These are phyloP conservation scores for Globisporangium sylvaticum DNA, from an alignment of 352 stramenopile species.

Conservation along the genomic window DNA sequence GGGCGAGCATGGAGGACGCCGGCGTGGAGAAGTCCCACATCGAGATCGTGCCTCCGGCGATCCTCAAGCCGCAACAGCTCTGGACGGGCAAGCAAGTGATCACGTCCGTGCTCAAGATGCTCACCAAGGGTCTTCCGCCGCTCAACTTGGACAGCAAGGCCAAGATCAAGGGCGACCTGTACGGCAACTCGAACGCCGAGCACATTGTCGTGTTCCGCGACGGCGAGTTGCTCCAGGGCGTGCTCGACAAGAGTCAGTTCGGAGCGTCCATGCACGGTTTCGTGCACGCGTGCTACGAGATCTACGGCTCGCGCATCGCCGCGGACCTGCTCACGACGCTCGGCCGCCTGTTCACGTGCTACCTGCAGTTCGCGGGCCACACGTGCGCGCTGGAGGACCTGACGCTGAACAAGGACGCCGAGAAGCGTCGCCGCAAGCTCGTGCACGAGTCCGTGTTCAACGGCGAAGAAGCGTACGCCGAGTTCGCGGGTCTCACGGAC, in stretches of 20 bases:
- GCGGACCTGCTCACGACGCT: constrained; percentile 81
- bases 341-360: constrained; percentile 95
- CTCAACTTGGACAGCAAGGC: constrained; percentile 94
- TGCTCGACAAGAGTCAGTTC: constrained; percentile 99
- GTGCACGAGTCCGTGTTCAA: constrained; percentile 81
- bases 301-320: constrained; percentile 81
- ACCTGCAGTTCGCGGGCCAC: constrained; percentile 97
- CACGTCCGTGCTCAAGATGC: constrained; percentile 94
- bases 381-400: constrained; percentile 99
- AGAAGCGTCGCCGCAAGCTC: constrained; percentile 88
- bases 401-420: constrained; percentile 92
- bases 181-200: constrained; percentile 93
- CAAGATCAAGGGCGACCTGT: constrained; percentile 95
- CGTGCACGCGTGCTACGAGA: constrained; percentile 96
- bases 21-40: constrained; percentile 89
- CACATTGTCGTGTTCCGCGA: constrained; percentile 96
- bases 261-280: constrained; percentile 97
- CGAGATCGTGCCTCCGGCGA: constrained; percentile 94
- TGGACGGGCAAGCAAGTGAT: constrained; percentile 99
- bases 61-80: constrained; percentile 95
- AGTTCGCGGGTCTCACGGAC: constrained; percentile 76
- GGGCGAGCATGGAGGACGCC: constrained; percentile 93
- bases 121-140: constrained; percentile 88
- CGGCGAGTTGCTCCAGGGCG: constrained; percentile 94
- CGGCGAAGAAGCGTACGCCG: constrained; percentile 82